Percentiles rank a stretch among this genome's conserved stretches.
Conservation (phyloP, 2,329 filamentous ascomycete genomes). For the Pleomassaria siparia region DNA sequence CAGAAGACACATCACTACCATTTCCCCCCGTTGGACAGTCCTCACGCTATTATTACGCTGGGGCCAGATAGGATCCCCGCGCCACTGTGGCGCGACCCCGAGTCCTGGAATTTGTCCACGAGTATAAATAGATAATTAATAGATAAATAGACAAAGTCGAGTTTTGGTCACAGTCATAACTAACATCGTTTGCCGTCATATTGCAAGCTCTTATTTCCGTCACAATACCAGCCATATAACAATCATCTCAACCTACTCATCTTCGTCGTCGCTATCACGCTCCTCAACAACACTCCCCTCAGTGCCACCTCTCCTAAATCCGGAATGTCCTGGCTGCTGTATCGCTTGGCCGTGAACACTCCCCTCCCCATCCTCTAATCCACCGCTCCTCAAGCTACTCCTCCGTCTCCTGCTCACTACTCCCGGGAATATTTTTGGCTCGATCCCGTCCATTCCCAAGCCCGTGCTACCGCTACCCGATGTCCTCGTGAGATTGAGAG, state of each 20-base stretch:
- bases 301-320: conserved; percentile 14
- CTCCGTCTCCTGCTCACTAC: conserved; percentile 56
- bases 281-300: conserved; percentile 20
- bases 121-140: background rate
- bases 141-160: too few relatives aligned
- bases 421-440: conserved; percentile 73
- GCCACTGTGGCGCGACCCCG: background rate
- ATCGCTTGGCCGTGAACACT: conserved; percentile 3
- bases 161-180: too few relatives aligned
- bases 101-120: background rate
- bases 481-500: conserved; percentile 22
- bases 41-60: too few relatives aligned
- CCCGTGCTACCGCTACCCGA: conserved; percentile 23
- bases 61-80: too few relatives aligned
- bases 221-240: too few relatives aligned
- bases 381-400: conserved; percentile 30
- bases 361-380: conserved; percentile 21
- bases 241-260: too few relatives aligned
- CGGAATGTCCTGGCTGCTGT: conserved; percentile 13
- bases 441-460: conserved; percentile 50
- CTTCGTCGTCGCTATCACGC: conserved; percentile 19
- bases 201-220: too few relatives aligned
- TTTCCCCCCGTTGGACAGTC: background rate
- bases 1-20: conserved; percentile 1
- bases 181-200: too few relatives aligned